Percentiles rank a stretch among this genome's conserved stretches.
These are phyloP conservation scores for Avicennia marina DNA, from an alignment of 257 asterid species.

Conservation along the genomic window DNA sequence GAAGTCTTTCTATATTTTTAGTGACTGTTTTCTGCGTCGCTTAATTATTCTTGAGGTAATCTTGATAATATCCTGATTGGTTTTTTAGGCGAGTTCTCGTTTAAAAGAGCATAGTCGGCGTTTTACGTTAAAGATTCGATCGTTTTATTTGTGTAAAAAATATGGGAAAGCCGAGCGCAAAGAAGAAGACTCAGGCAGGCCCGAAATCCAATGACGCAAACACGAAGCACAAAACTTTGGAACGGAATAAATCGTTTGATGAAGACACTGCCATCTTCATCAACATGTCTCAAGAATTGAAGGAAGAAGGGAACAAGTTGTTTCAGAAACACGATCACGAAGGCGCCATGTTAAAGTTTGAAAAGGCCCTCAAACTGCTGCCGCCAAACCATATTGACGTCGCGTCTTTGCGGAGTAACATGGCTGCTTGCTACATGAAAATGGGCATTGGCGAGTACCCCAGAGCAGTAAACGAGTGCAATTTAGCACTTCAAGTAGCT, in stretches of 20 bases:
- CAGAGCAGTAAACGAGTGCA: slow-evolving; percentile 76
- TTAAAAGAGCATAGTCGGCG: slow-evolving; percentile 20
- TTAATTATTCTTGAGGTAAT: slow-evolving; percentile 4
- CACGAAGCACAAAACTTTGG: slow-evolving; percentile 39
- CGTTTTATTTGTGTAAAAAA: slow-evolving; percentile 9
- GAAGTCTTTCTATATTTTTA: not conserved
- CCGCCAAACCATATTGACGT: slow-evolving; percentile 75
- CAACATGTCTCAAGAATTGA: slow-evolving; percentile 82
- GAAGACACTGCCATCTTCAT: slow-evolving; percentile 91
- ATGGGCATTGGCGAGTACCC: slow-evolving; percentile 92
- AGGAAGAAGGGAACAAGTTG: slow-evolving; percentile 79
- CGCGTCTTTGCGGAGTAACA: slow-evolving; percentile 68
- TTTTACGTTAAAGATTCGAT: slow-evolving; percentile 5
- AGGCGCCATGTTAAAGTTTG: slow-evolving; percentile 90
- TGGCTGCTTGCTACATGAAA: slow-evolving; percentile 93
- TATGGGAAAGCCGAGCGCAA: slow-evolving; percentile 88
- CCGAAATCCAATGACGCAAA: slow-evolving; percentile 40
- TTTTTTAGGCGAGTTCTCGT: slow-evolving; percentile 20
- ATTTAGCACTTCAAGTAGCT: slow-evolving; percentile 84
- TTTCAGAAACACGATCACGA: slow-evolving; percentile 79
- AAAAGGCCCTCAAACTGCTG: slow-evolving; percentile 78
- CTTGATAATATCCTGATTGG: slow-evolving; percentile 1
- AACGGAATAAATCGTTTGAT: slow-evolving; percentile 61
- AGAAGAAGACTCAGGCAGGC: slow-evolving; percentile 47
- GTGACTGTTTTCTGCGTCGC: not conserved